These are phyloP conservation scores for Parascedosporium putredinis DNA, from an alignment of 2,329 filamentous ascomycete species.

Conservation along the genomic window DNA sequence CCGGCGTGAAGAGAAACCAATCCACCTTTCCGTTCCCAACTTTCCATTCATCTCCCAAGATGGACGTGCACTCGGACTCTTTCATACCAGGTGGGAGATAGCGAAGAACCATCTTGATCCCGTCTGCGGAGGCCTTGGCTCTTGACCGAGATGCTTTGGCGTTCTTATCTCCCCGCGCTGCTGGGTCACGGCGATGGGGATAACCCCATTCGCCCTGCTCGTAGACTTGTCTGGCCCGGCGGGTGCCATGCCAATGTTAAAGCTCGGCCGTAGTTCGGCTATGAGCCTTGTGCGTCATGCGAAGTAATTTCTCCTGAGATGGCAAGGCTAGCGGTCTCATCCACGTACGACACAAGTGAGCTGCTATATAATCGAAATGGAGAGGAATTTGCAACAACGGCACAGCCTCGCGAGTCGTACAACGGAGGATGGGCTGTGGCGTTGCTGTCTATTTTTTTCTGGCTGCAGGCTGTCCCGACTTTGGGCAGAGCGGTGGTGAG, in stretches of 20 bases:
- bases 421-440: background rate
- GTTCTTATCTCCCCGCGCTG: conserved; percentile 7
- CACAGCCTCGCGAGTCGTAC: no score
- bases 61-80: conserved; percentile 60
- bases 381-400: no score
- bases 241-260: conserved; percentile 8
- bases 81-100: conserved; percentile 80
- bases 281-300: background rate
- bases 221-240: conserved; percentile 6
- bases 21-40: conserved; percentile 71
- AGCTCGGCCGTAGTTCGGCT: background rate
- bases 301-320: background rate
- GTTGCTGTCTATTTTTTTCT: background rate
- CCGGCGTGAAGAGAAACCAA: conserved; percentile 58
- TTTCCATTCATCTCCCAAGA: conserved; percentile 74
- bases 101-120: conserved; percentile 76
- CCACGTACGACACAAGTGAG: background rate
- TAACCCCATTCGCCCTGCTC: conserved; percentile 35
- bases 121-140: conserved; percentile 27
- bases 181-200: conserved; percentile 36
- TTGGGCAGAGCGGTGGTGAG: background rate
- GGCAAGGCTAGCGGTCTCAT: background rate
- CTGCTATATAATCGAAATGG: background rate
- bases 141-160: conserved; percentile 3
- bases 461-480: background rate